Base-by-base conservation (phyloP, 495 filamentous ascomycete genomes). In the Clavariopsis aquatica region DNA sequence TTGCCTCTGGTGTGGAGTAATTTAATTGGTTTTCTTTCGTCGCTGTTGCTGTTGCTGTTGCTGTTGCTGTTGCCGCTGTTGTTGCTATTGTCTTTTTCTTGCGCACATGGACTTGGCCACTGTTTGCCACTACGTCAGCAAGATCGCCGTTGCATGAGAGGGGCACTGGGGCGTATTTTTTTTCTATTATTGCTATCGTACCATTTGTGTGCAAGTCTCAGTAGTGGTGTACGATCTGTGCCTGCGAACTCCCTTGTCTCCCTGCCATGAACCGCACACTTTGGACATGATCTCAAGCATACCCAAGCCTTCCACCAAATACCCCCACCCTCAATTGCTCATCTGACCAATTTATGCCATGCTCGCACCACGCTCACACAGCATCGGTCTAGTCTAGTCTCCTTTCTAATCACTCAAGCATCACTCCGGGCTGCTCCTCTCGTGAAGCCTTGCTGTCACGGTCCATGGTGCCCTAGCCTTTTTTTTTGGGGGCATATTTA, bases 221-320 rank as follows among this genome's bases (percentile, higher is more conserved):
- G n/a, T n/a, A n/a, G n/a, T n/a, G 2, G 26, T 28, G 0, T 22
- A 46, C 20, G 17, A 22, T 19, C 24, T 29, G 15, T 20, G 45
- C 17, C 31, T 27, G 3, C 9, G 4, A 24, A 19, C 45, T 24
- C 54, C 28, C 10, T 17, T 41, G 5, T 41, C 4, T 12, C 6
- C 1, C 58, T 31, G 3, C 38, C 34, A 15, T 27, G 23, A 62
- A 31, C 49, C 55, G 41, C 59, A 46, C 13, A 28, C 59, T 46
- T 54, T 49, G n/a, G n/a, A 45, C 38, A 12, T 43, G 12, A 9
- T n/a, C 6, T 20, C 17, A 54, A 54, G 38, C 26, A 28, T 49
- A 47, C 34, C 47, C 36, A n/a, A 20, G n/a, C 28, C 34, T 62
- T 54, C 28, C 59, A 62, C 59, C 53, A 54, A 62, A 34, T 12